Evolutionary conservation across 208 protist species (phyloP).

Genomic region (Wallacemonas sp.): DNA sequence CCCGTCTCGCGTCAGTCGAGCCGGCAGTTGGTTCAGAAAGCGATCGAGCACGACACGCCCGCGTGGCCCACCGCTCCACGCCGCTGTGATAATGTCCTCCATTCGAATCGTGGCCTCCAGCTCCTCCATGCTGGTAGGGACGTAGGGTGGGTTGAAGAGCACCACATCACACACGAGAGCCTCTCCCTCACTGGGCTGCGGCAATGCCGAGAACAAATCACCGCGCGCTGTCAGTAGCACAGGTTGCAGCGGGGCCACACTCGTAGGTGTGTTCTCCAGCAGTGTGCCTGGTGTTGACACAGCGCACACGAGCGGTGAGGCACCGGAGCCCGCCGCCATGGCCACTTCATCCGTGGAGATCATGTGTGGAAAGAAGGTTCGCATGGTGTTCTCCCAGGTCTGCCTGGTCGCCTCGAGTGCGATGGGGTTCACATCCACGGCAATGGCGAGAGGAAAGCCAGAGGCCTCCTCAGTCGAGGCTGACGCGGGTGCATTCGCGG

Average conservation of each 20-base stretch:
- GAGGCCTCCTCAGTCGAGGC: too few species aligned
- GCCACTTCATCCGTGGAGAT: slow-evolving; percentile 5
- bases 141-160: slow-evolving; percentile 90
- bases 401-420: slow-evolving; percentile 70
- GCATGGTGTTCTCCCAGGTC: slow-evolving; percentile 71
- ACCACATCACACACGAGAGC: slow-evolving; percentile 88
- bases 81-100: slow-evolving; percentile 67
- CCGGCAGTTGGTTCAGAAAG: slow-evolving; percentile 65
- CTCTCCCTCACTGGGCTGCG: too few species aligned
- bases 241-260: neutral
- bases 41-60: slow-evolving; percentile 84
- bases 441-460: slow-evolving; percentile 35
- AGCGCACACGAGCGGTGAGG: neutral
- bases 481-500: neutral
- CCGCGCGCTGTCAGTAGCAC: slow-evolving; percentile 20
- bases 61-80: slow-evolving; percentile 84
- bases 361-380: slow-evolving; percentile 21
- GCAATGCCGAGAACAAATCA: slow-evolving; percentile 43
- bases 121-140: slow-evolving; percentile 83
- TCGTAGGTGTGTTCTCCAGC: neutral
- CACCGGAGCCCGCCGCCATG: too few species aligned
- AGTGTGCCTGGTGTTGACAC: neutral
- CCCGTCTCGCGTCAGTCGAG: slow-evolving; percentile 36
- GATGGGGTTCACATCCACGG: slow-evolving; percentile 81
- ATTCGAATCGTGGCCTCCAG: slow-evolving; percentile 48